Evolutionary conservation across 78 protist genomes (phyloP).

Genomic region (Isochrysis galbana): DNA sequence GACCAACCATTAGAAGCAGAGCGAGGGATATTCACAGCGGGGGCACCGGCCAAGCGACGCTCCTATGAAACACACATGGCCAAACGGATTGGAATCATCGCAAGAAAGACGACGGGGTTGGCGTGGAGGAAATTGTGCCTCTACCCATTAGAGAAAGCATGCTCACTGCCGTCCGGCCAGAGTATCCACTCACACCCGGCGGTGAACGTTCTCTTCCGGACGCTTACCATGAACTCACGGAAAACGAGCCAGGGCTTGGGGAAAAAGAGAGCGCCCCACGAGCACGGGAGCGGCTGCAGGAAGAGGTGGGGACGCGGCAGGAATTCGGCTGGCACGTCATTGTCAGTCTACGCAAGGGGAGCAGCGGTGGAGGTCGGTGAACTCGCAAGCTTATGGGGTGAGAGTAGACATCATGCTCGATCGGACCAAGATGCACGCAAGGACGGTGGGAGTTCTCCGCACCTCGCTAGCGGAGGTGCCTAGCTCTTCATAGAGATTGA

Average conservation of each 20-base stretch:
- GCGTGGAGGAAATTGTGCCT: too few species aligned
- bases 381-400: not conserved
- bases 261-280: slow-evolving; percentile 51
- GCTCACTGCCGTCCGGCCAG: too few species aligned
- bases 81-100: not conserved
- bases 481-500: not conserved
- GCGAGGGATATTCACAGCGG: not conserved
- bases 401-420: not conserved
- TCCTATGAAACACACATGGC: not conserved
- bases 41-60: not conserved
- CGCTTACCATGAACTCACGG: slow-evolving; percentile 17
- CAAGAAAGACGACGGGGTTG: not conserved
- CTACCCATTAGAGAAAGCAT: too few species aligned
- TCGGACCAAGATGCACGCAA: not conserved
- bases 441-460: not conserved
- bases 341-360: not conserved
- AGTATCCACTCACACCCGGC: too few species aligned
- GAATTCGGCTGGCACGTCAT: not conserved
- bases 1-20: slow-evolving; percentile 29
- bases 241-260: slow-evolving; percentile 34
- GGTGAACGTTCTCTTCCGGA: too few species aligned
- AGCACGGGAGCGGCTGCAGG: slow-evolving; percentile 49
- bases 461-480: not conserved
- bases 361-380: not conserved
- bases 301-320: not conserved